phyloP scores from a whole-genome alignment of 1,284 basidiomycete genomes.

The Irpex lacteus region DNA sequence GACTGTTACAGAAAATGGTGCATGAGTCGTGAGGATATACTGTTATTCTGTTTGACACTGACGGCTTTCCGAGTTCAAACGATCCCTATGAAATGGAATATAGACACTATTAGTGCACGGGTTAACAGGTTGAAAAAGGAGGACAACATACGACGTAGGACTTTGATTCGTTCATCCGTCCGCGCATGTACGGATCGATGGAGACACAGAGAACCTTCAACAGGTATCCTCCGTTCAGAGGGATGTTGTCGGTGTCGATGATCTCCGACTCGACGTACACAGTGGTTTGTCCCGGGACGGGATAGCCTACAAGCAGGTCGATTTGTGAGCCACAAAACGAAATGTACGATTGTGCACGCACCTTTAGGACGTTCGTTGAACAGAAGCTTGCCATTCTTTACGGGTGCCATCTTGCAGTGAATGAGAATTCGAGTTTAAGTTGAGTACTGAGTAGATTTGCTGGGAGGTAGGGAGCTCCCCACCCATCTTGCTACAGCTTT shows the following conservation, averaged over 20 bases:
- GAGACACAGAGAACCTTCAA: slow-evolving; percentile 45
- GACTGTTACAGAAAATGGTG: not conserved
- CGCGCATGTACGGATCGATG: slow-evolving; percentile 48
- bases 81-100: not conserved
- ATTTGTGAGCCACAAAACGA: not conserved
- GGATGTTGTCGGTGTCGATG: slow-evolving; percentile 48
- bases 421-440: not conserved
- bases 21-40: too few species aligned
- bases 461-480: too few species aligned
- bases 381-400: slow-evolving; percentile 18
- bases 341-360: not conserved
- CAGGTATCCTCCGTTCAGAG: slow-evolving; percentile 50
- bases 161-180: slow-evolving; percentile 30
- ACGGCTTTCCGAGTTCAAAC: slow-evolving; percentile 1
- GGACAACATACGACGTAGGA: not conserved
- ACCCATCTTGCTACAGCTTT: not conserved
- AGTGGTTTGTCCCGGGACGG: slow-evolving; percentile 45
- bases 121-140: too few species aligned
- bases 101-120: not conserved
- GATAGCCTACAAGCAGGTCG: slow-evolving; percentile 33
- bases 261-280: slow-evolving; percentile 41
- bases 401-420: slow-evolving; percentile 11
- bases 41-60: not conserved
- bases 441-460: not conserved
- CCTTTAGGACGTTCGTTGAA: slow-evolving; percentile 17